Evolutionary conservation across 345 rosid genomes (phyloP), one percentile per base, ranked within the genome.

Genomic region (Turnera subulata): DNA sequence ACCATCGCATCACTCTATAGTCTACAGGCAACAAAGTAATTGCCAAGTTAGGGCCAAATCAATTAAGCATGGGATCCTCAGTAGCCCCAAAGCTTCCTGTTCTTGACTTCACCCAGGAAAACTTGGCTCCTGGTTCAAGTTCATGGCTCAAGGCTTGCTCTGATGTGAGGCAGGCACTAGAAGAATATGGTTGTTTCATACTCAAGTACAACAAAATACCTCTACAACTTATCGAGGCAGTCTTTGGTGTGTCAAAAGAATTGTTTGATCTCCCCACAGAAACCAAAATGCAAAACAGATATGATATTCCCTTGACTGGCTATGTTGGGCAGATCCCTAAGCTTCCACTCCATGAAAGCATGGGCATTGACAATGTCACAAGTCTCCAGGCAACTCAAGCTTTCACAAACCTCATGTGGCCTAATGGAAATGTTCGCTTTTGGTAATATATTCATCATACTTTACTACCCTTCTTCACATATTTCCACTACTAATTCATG

Each of bases 361-460:
- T 85, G 68, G 96, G 90, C 46, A 78, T 88, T 14, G 86, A 83
- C 43, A 50, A 77, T 20, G 82, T 93, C 13, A 73, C 82, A 2
- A 55, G 68, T 54, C 23, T 57, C 6, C 68, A 75, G 23, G 83
- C 70, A 14, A 59, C 80, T 54, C 67, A 48, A 19, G 67, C 52
- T 51, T 88, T 88, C 75, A 72, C 89, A 2, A 57, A 71, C 18
- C 50, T 83, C 63, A 80, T 85, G 78, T 88, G 93, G 96, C 85
- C 90, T n/a, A 16, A 68, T 24, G 90, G 86, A 63, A 82, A 88
- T 54, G 32, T 63, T 57, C 55, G 2, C 44, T 85, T 88, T 68
- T 33, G 93, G 96, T 86, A 74, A n/a, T n/a, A n/a, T n/a, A n/a
- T n/a, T n/a, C n/a, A n/a, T n/a, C n/a, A n/a, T n/a, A n/a, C n/a